phyloP scores from a whole-genome alignment of 805 yeast species.

The Wickerhamomyces bisporus region DNA sequence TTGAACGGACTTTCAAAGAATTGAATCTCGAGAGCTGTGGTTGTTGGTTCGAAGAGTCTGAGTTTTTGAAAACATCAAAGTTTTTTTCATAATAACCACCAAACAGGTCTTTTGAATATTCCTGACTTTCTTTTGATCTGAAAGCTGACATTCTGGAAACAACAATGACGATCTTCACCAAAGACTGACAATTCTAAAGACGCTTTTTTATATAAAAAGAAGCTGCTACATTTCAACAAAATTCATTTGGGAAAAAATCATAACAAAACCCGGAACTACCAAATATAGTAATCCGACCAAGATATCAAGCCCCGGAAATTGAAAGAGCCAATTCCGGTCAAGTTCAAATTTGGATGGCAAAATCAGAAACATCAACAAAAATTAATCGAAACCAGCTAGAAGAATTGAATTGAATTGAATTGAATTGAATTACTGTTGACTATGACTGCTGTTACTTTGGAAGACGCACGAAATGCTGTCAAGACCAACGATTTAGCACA shows the following conservation, averaged over 20 bases:
- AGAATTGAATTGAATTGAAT: background rate
- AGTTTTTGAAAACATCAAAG: conserved; percentile 16
- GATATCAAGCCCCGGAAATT: too few relatives aligned
- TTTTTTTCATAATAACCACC: conserved; percentile 21
- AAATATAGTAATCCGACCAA: too few relatives aligned
- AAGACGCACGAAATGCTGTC: conserved; percentile 58
- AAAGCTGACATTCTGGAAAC: conserved; percentile 3
- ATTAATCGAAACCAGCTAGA: too few relatives aligned
- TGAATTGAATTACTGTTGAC: too few relatives aligned
- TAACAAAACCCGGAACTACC: too few relatives aligned
- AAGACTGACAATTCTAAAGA: too few relatives aligned
- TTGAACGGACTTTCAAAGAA: conserved; percentile 15
- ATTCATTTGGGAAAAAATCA: too few relatives aligned
- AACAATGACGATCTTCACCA: too few relatives aligned
- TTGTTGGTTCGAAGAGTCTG: conserved; percentile 1
- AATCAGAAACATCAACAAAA: conserved; percentile 3
- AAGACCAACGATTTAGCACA: conserved; percentile 39
- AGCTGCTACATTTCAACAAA: too few relatives aligned
- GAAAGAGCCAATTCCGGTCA: too few relatives aligned
- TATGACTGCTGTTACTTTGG: conserved; percentile 30
- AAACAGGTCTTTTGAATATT: conserved; percentile 21
- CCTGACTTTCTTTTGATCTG: conserved; percentile 13
- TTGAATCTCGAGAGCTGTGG: conserved; percentile 18
- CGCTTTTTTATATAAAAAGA: too few relatives aligned
- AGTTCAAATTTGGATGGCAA: conserved; percentile 5